Percentiles rank a stretch among this genome's conserved stretches.
phyloP scores from a whole-genome alignment of 129 eudicot species.

The Pulicaria dysenterica region DNA sequence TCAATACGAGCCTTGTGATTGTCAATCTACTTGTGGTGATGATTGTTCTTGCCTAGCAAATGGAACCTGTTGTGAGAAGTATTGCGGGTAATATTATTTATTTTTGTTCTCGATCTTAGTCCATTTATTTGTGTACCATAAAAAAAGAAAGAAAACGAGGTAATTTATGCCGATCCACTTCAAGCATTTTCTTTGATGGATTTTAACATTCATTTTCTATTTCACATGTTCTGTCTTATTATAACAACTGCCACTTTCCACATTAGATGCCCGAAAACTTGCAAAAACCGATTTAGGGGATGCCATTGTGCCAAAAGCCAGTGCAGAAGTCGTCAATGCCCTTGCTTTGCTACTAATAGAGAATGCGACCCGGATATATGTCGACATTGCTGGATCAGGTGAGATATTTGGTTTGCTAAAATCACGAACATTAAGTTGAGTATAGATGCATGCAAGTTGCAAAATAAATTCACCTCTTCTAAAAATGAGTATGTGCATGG shows the following conservation, averaged over 20 bases:
- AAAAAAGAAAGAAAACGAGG: no score
- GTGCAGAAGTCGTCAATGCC: constrained; percentile 89
- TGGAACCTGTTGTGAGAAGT: constrained; percentile 81
- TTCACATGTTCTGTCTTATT: no score
- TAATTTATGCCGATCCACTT: no score
- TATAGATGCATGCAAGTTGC: no score
- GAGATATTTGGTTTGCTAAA: constrained; percentile 19
- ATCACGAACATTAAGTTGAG: background rate
- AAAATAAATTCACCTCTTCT: background rate
- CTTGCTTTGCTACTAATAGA: constrained; percentile 84
- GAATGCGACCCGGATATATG: constrained; percentile 99
- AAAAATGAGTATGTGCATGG: background rate
- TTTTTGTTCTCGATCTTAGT: background rate
- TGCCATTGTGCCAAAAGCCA: constrained; percentile 86
- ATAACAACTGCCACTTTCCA: background rate
- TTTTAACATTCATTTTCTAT: no score
- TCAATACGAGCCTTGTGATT: constrained; percentile 78
- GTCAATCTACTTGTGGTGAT: constrained; percentile 72
- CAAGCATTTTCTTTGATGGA: no score
- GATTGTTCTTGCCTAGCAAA: constrained; percentile 70
- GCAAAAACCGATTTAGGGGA: constrained; percentile 82
- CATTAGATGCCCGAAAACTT: constrained; percentile 75
- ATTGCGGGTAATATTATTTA: constrained; percentile 61
- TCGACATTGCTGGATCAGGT: constrained; percentile 92
- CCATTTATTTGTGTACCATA: no score